Percentiles rank a stretch among this genome's conserved stretches.
Conservation (phyloP, 2,329 filamentous ascomycete species). For the Aureobasidium mangrovei region DNA sequence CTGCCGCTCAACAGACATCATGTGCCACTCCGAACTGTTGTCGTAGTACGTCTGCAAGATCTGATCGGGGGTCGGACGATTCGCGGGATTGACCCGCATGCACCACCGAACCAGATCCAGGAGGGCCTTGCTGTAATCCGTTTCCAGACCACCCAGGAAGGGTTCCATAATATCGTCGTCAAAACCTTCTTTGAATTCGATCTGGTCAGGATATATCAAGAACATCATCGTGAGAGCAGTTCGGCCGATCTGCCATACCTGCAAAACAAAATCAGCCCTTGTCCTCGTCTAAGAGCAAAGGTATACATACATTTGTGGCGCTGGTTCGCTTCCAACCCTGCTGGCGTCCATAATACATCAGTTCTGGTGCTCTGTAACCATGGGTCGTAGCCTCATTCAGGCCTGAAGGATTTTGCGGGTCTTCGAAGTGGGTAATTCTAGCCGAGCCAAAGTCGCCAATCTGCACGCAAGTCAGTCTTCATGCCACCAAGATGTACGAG, state of each 20-base stretch:
- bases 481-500: not conserved
- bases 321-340: not conserved
- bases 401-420: not conserved
- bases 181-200: no score
- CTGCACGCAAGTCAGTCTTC: not conserved
- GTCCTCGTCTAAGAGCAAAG: not conserved
- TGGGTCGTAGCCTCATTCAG: not conserved
- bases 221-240: not conserved
- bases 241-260: not conserved
- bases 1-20: no score
- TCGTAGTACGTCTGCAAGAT: no score
- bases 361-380: not conserved
- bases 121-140: no score
- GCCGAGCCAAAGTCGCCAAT: constrained; percentile 10
- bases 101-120: no score
- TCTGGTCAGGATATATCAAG: not conserved
- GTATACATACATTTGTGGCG: constrained; percentile 1
- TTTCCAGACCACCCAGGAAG: no score
- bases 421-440: not conserved
- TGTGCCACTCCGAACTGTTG: no score
- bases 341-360: not conserved
- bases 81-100: no score
- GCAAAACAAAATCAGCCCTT: not conserved
- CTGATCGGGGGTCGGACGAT: no score
- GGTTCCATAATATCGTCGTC: no score